A percentile compares a stretch with the other conserved stretches of the same genome.
phyloP scores from a whole-genome alignment of 192 early-diverging fungal genomes.

The Spizellomyces punctatus region DNA sequence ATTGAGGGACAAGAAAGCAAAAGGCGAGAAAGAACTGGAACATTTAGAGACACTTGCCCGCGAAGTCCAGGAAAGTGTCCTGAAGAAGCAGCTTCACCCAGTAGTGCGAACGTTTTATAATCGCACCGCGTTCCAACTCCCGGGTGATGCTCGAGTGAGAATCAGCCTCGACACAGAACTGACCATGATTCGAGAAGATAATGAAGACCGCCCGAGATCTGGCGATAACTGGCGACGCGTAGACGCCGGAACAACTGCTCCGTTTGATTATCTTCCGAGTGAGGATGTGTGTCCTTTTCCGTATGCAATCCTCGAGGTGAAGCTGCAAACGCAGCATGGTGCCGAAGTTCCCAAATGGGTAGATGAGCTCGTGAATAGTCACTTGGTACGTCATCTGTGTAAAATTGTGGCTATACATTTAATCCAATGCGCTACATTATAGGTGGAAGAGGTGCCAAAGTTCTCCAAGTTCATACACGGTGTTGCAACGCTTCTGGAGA shows the following conservation, averaged over 20 bases:
- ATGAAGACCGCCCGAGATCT: slow-evolving; percentile 67
- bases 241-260: slow-evolving; percentile 77
- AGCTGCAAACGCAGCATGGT: slow-evolving; percentile 92
- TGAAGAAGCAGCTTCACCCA: slow-evolving; percentile 66
- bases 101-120: slow-evolving; percentile 92
- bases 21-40: slow-evolving; percentile 74
- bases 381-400: slow-evolving; percentile 58
- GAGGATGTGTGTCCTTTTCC: slow-evolving; percentile 85
- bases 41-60: slow-evolving; percentile 68
- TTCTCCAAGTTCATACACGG: slow-evolving; percentile 99
- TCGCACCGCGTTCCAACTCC: slow-evolving; percentile 97
- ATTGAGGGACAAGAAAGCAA: slow-evolving; percentile 64
- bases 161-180: slow-evolving; percentile 95
- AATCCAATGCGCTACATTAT: background rate
- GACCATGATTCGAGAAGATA: slow-evolving; percentile 95
- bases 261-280: slow-evolving; percentile 80
- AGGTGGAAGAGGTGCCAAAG: slow-evolving; percentile 89
- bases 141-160: slow-evolving; percentile 89
- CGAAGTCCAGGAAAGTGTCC: slow-evolving; percentile 72
- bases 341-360: slow-evolving; percentile 94
- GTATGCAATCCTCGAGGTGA: slow-evolving; percentile 96
- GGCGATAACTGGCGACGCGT: slow-evolving; percentile 88
- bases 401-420: background rate
- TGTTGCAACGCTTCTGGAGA: slow-evolving; percentile 72
- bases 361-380: slow-evolving; percentile 82